phyloP scores from a whole-genome alignment of 2,329 filamentous ascomycete genomes.

The Alternaria dauci region DNA sequence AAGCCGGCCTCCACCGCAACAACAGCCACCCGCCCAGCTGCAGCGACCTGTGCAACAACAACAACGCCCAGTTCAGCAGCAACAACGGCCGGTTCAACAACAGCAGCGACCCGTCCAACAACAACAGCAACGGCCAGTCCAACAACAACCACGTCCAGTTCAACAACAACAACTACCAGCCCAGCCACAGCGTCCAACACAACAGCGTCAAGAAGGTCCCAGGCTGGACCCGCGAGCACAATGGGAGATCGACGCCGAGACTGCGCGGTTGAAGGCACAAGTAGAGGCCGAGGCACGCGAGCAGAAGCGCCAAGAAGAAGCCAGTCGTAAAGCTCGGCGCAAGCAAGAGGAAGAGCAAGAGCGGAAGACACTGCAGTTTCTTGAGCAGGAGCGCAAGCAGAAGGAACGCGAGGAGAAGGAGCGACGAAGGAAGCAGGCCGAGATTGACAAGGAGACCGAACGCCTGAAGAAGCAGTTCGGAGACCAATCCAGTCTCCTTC shows the following conservation, averaged over 20 bases:
- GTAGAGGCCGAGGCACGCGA: conserved; percentile 55
- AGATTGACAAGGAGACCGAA: conserved; percentile 76
- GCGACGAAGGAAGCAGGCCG: conserved; percentile 61
- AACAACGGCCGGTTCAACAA: conserved; percentile 7
- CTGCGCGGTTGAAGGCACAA: conserved; percentile 56
- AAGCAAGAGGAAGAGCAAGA: conserved; percentile 66
- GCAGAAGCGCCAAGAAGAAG: conserved; percentile 56
- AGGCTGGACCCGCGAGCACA: conserved; percentile 59
- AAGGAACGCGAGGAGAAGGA: conserved; percentile 74
- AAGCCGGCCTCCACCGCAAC: conserved; percentile 13
- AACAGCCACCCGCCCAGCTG: conserved; percentile 1
- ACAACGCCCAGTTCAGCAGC: conserved; percentile 6
- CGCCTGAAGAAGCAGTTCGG: conserved; percentile 75
- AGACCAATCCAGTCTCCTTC: conserved; percentile 46
- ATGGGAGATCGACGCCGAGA: conserved; percentile 63
- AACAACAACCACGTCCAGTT: conserved; percentile 15
- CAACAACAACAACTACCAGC: conserved; percentile 1
- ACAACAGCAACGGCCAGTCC: conserved; percentile 6
- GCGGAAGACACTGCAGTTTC: conserved; percentile 43
- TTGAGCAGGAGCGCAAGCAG: conserved; percentile 57
- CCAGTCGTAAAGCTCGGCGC: conserved; percentile 63
- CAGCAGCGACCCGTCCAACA: conserved; percentile 10
- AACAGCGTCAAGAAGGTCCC: conserved; percentile 21
- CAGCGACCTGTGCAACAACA: background rate
- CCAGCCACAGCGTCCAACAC: conserved; percentile 18